Conservation (phyloP, 371 early-diverging fungal genomes). For the Syncephalastrum racemosum region DNA sequence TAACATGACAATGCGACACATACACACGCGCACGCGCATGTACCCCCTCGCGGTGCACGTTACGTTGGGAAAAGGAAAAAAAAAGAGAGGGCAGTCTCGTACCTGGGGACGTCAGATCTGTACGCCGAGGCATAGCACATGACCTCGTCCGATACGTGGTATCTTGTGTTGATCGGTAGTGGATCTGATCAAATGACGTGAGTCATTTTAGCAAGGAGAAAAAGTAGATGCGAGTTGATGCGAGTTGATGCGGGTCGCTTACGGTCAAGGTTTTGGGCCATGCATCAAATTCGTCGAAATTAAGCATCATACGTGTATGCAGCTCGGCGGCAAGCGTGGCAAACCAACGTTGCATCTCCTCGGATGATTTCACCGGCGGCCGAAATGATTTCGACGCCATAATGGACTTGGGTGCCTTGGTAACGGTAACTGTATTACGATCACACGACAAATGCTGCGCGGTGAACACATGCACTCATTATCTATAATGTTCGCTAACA, state of each 20-base stretch:
- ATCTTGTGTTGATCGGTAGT: constrained; percentile 10
- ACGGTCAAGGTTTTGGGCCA: constrained; percentile 58
- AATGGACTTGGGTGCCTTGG: constrained; percentile 55
- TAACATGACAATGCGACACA: too few relatives aligned
- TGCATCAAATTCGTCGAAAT: constrained; percentile 46
- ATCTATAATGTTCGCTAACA: neutral
- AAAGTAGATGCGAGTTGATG: neutral
- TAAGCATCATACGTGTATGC: constrained; percentile 48
- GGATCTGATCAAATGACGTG: constrained; percentile 5
- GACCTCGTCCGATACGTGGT: constrained; percentile 28
- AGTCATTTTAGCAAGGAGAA: neutral
- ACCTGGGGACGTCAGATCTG: constrained; percentile 25
- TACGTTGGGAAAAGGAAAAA: neutral
- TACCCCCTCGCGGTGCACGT: too few relatives aligned
- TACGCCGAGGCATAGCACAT: constrained; percentile 20
- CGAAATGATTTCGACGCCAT: constrained; percentile 59
- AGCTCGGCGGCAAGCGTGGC: constrained; percentile 57
- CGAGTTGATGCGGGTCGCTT: neutral
- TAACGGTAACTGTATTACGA: constrained; percentile 31
- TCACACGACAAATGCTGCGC: neutral
- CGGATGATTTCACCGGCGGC: constrained; percentile 23
- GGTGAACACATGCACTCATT: neutral
- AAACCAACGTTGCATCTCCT: constrained; percentile 55
- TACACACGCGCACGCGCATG: too few relatives aligned
- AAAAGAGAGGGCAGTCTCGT: neutral